These are phyloP conservation scores for Dothistroma septosporum DNA, from an alignment of 2,329 filamentous ascomycete genomes.

Conservation along the genomic window DNA sequence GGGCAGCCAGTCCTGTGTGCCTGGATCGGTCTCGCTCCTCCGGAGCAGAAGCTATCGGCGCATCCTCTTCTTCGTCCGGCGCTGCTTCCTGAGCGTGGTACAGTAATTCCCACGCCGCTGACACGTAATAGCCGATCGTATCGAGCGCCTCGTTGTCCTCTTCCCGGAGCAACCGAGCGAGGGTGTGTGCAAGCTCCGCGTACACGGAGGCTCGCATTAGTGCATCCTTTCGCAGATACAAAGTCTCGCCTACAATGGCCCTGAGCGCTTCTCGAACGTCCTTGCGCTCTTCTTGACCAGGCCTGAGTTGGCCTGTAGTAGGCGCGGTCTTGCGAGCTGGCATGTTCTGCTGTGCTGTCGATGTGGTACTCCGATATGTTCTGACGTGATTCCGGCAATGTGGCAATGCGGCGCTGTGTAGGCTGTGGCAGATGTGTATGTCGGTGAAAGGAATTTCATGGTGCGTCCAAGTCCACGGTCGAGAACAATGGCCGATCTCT, in stretches of 20 bases:
- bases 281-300: background rate
- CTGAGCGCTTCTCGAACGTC: background rate
- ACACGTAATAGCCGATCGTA: background rate
- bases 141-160: background rate
- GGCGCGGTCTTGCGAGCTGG: background rate
- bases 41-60: background rate
- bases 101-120: background rate
- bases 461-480: background rate
- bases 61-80: background rate
- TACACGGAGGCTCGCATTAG: background rate
- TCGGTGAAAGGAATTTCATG: background rate
- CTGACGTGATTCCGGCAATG: background rate
- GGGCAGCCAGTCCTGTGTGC: background rate
- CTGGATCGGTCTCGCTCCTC: background rate
- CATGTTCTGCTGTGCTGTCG: background rate
- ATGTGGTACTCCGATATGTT: background rate
- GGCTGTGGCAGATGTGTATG: background rate
- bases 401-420: background rate
- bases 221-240: background rate
- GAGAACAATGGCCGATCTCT: background rate
- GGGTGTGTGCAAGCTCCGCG: background rate
- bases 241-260: background rate
- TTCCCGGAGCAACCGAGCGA: background rate
- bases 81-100: background rate
- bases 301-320: background rate